Evolutionary conservation across 2,329 filamentous ascomycete species (phyloP), one percentile per base, ranked within the genome.

Genomic region (Pyricularia sp.): DNA sequence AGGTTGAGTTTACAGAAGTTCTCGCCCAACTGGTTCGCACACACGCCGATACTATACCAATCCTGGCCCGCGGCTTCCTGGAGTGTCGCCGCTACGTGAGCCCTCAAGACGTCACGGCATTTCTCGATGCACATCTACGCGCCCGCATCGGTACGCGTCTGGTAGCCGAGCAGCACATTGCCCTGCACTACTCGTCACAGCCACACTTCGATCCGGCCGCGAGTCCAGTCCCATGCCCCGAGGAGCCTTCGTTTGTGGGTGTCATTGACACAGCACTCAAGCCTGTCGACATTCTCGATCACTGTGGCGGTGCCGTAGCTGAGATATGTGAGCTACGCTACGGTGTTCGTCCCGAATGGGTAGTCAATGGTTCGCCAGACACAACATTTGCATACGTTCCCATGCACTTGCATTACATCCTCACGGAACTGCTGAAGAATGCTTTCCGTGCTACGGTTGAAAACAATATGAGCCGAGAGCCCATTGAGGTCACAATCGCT

Each of bases 281-380:
- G 50, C 95, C 95, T 0, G 92, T 93, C 0, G 85, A 87, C 64
- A 92, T 94, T 61, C 88, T 98, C 63, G 89, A 94, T 73, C 86
- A 88, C 7, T 98, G 94, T 79, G 94, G 94, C 68, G 89, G 90
- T 70, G 96, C 95, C 71, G 95, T 99, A 0, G 92, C 92, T 58
- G 95, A 98, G 76, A 97, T 98, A 71, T 98, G 94, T 81, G 95
- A 98, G 82, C 85, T 97, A 50, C 94, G 95, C 71, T 99, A 99
- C 76, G 95, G 95, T 67, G 88, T 96, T 1, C 88, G 95, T 0
- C 95, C 95, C 0, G 86, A 85, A 2, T 85, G 97, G 74, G 81
- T 90, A 65, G 90, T 99, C 74, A 91, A 94, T 72, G 95, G 95
- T 72, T 90, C 96, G 77, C 89, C 91, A 0, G 89, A 91, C 67